These are phyloP conservation scores for Podospora appendiculata DNA, from an alignment of 495 filamentous ascomycete genomes.

Conservation along the genomic window DNA sequence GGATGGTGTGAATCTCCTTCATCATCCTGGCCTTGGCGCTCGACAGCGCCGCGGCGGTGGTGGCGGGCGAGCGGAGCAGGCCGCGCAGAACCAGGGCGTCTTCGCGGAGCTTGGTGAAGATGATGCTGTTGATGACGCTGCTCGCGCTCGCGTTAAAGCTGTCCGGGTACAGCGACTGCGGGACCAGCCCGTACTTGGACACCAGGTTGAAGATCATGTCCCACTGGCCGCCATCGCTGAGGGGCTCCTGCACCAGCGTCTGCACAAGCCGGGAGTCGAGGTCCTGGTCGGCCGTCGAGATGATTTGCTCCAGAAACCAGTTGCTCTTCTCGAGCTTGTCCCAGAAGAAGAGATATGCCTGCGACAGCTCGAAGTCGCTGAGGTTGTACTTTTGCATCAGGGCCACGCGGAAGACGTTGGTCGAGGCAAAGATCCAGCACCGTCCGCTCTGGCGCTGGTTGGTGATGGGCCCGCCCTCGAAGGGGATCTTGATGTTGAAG, in stretches of 20 bases:
- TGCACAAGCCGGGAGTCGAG: slow-evolving; percentile 64
- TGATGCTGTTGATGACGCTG: slow-evolving; percentile 58
- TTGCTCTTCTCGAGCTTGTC: slow-evolving; percentile 92
- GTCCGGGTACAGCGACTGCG: slow-evolving; percentile 74
- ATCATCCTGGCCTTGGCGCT: slow-evolving; percentile 62
- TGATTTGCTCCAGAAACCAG: slow-evolving; percentile 75
- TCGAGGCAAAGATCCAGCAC: slow-evolving; percentile 85
- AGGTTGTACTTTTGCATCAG: slow-evolving; percentile 75
- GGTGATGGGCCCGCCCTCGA: slow-evolving; percentile 77
- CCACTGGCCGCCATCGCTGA: slow-evolving; percentile 83
- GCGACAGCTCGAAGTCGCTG: slow-evolving; percentile 72
- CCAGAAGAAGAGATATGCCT: slow-evolving; percentile 90
- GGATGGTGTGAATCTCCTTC: slow-evolving; percentile 66
- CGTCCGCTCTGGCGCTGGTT: slow-evolving; percentile 73
- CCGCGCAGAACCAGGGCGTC: slow-evolving; percentile 59
- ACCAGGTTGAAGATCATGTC: slow-evolving; percentile 88
- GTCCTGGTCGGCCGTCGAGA: slow-evolving; percentile 60
- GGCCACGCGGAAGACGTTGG: slow-evolving; percentile 79
- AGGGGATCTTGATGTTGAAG: slow-evolving; percentile 75
- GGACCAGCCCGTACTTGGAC: slow-evolving; percentile 75
- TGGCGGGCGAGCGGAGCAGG: slow-evolving; percentile 28
- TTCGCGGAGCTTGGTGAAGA: slow-evolving; percentile 84
- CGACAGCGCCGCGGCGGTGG: slow-evolving; percentile 27
- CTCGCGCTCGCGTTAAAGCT: slow-evolving; percentile 66
- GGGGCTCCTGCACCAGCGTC: slow-evolving; percentile 53